phyloP scores from a whole-genome alignment of 2,329 filamentous ascomycete genomes.

The Remersonia thermophila region DNA sequence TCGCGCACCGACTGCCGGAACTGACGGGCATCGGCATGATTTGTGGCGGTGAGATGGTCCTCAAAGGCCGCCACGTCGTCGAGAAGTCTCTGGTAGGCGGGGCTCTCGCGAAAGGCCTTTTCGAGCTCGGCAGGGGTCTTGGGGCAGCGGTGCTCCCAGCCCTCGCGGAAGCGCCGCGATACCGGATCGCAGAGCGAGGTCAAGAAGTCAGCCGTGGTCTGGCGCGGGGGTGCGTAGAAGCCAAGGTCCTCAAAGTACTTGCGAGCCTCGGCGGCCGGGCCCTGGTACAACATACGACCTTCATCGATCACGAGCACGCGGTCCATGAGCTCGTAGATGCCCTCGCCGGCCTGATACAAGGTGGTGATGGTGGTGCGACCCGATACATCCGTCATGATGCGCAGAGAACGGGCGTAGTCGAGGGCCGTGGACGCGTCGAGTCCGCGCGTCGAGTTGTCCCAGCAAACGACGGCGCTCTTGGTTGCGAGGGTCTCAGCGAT shows the following conservation, averaged over 20 bases:
- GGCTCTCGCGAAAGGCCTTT: slow-evolving; percentile 51
- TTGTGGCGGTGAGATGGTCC: slow-evolving; percentile 16
- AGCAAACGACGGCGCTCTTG: slow-evolving; percentile 45
- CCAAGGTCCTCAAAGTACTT: slow-evolving; percentile 55
- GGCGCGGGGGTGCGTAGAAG: slow-evolving; percentile 43
- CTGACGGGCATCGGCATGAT: slow-evolving; percentile 11
- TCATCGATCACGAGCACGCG: slow-evolving; percentile 58
- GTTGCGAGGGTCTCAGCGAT: slow-evolving; percentile 51
- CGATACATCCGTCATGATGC: slow-evolving; percentile 54
- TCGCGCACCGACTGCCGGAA: slow-evolving; percentile 23
- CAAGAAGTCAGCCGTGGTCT: slow-evolving; percentile 68
- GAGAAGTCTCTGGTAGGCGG: slow-evolving; percentile 41
- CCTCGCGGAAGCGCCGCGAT: slow-evolving; percentile 55
- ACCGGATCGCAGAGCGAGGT: slow-evolving; percentile 63
- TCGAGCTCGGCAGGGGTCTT: slow-evolving; percentile 57
- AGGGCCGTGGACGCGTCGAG: slow-evolving; percentile 57
- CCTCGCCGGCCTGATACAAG: slow-evolving; percentile 51
- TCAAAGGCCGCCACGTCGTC: slow-evolving; percentile 39
- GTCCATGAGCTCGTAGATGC: slow-evolving; percentile 51
- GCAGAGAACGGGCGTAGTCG: slow-evolving; percentile 53
- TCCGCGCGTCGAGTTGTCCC: slow-evolving; percentile 59
- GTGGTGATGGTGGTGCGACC: slow-evolving; percentile 48
- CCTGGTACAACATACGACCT: slow-evolving; percentile 57
- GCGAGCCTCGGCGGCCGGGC: slow-evolving; percentile 47
- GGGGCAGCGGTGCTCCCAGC: slow-evolving; percentile 53